Evolutionary conservation across 31 red algal genomes (phyloP).

Genomic region (Odonthalia washingtoniensis): DNA sequence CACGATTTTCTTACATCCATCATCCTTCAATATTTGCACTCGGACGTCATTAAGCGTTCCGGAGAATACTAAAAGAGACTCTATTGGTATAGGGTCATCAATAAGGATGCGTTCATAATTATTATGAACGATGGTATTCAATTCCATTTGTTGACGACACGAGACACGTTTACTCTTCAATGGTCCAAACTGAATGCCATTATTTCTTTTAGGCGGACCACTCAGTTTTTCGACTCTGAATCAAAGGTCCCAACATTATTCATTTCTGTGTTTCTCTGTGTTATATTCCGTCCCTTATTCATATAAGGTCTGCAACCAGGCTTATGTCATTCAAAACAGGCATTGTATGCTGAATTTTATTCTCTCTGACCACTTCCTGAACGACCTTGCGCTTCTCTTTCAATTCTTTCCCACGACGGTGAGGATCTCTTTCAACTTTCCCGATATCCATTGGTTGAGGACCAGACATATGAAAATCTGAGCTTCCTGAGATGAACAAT

Average conservation of each 20-base stretch:
- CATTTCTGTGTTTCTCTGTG: conserved; percentile 12
- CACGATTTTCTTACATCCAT: conserved; percentile 52
- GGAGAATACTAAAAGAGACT: conserved; percentile 11
- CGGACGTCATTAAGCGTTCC: conserved; percentile 21
- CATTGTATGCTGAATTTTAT: conserved; percentile 21
- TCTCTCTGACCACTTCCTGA: background rate
- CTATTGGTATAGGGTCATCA: conserved; percentile 9
- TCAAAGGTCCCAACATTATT: background rate
- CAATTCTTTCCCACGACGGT: background rate
- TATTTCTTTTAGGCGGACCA: conserved; percentile 21
- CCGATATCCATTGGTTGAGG: too few relatives aligned
- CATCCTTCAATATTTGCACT: conserved; percentile 47
- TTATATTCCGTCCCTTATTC: background rate
- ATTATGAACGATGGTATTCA: too few relatives aligned
- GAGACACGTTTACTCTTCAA: background rate
- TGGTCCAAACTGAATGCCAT: conserved; percentile 42
- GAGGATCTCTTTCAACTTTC: conserved; percentile 24
- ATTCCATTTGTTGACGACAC: too few relatives aligned
- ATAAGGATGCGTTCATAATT: background rate
- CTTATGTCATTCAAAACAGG: conserved; percentile 49
- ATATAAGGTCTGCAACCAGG: conserved; percentile 34
- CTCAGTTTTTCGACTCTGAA: conserved; percentile 35
- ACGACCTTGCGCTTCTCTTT: background rate
- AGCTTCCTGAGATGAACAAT: too few relatives aligned
- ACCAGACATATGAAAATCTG: too few relatives aligned